Base-by-base conservation (phyloP, 352 stramenopile genomes). In the Pythium phragmiticola region DNA sequence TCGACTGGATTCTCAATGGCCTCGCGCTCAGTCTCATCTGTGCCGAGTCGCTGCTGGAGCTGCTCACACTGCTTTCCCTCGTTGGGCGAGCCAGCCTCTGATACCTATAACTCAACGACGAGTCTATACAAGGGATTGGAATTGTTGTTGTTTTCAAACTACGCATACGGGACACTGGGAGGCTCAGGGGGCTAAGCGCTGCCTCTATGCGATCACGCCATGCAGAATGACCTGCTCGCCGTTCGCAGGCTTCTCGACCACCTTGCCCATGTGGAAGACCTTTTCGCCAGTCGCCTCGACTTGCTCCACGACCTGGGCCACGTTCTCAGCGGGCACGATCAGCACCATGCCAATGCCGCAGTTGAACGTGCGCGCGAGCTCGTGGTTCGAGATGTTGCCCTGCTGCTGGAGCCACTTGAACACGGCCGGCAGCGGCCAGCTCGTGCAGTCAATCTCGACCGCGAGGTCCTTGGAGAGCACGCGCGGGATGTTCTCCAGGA, bases 331-430 rank as follows among this genome's bases (percentile, higher is more conserved):
- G 17, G 93, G 82, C 28, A 99, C 76, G 56, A 99, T 94, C 26
- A 99, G 73, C 37, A 99, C 93, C 96, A 99, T 99, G 62, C 97
- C 97, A 72, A 99, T 95, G 61, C 97, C 97, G 76, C 94, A 99
- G 77, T 99, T 99, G 79, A 99, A 99, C 53, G 97, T 99, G 50
- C 96, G 84, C 16, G 98, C 82, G 69, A 99, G 90, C 80, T 99
- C 97, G 26, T 81, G 77, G 66, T 98, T 95, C 49, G 95, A 94
- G 16, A 99, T 75, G 74, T 94, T 92, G 46, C 87, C 89, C 57
- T 82, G 74, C 75, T 96, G 75, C 73, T 98, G 92, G 70, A 99
- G 86, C 98, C 98, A 99, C 74, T 98, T 94, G 80, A 99, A 99
- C 36, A 99, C 94, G 49, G 85, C 85, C 41, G 96, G 95, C 57